phyloP scores from a whole-genome alignment of 1,284 basidiomycete species.

The Puccinia coronata region DNA sequence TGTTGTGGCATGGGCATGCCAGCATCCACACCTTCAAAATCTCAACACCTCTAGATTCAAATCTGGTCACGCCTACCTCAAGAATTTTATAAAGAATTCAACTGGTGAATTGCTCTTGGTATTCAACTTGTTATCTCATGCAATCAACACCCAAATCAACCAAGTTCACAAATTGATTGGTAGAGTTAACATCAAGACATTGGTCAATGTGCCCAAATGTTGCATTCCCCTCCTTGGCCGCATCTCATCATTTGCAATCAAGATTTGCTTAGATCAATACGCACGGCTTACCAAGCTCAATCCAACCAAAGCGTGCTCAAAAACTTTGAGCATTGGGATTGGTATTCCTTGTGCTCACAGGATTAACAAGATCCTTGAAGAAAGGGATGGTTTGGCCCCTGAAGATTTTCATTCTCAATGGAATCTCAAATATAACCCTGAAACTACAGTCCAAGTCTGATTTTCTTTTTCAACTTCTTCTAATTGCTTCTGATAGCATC shows the following conservation, averaged over 20 bases:
- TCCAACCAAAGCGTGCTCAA: not conserved
- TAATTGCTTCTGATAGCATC: not conserved
- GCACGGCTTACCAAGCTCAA: not conserved
- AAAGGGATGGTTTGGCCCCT: not conserved
- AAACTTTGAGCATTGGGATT: not conserved
- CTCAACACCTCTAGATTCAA: no score
- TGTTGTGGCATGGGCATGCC: no score
- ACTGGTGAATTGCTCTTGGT: not conserved
- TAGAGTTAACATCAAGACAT: not conserved
- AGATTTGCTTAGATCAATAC: not conserved
- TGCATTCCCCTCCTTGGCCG: not conserved
- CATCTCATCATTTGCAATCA: no score
- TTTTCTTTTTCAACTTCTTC: no score
- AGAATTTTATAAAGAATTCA: not conserved
- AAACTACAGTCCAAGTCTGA: not conserved
- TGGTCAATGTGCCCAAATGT: not conserved
- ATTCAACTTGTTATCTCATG: not conserved
- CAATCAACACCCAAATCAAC: not conserved
- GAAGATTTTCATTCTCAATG: conserved; percentile 3
- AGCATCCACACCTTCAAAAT: no score
- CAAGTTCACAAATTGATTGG: not conserved
- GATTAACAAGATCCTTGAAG: no score
- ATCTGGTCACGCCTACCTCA: conserved; percentile 9
- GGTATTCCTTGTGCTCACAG: conserved; percentile 11
- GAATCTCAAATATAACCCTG: not conserved